Base-by-base conservation (phyloP, 2,329 filamentous ascomycete species). In the Phialophora verrucosa region DNA sequence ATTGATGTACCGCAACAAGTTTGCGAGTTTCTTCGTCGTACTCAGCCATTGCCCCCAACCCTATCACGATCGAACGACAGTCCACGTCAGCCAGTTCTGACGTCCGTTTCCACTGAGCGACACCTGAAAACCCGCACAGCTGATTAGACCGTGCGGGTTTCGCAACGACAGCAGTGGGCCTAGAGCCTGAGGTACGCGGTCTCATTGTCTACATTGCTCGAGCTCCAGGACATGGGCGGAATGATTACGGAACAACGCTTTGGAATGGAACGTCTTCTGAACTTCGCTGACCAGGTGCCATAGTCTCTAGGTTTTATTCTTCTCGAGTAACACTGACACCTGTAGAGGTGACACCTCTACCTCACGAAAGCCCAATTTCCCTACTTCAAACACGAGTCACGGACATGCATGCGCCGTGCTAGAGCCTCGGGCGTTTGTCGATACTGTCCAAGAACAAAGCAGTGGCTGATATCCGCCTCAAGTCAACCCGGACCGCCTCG, bases 381-480 rank as follows among this genome's bases (percentile, higher is more conserved):
- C n/a, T 4, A 1, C 11, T 31, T 14, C 17, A 23, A 12, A 38
- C 29, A 35, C 54, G 11, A 59, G 29, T 55, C 47, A 14, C 53
- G 59, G 63, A 63, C 59, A 66, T 63, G 64, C 64, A 4, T 53
- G 20, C 11, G 17, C 17, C 31, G 42, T 17, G 50, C 31, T 65
- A 54, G 47, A 23, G 20, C 29, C 51, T 56, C 44, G 35, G 14
- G 23, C 4, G 35, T 14, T n/a, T 38, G n/a, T 20, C 17, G 7
- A 20, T 7, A 44, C 17, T 44, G 17, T 44, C 38, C 17, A 17
- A 17, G 35, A 42, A 42, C 14, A 42, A 12, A 2, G 17, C 5
- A 42, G 35, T 5, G 35, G 35, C 38, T 8, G 20, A 20, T 8
- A 12, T 51, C 20, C 8, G 49, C 49, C 49, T 27, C 12, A 35